Base-by-base conservation (phyloP, 1,284 basidiomycete genomes). In the Fomitiporia mediterranea region DNA sequence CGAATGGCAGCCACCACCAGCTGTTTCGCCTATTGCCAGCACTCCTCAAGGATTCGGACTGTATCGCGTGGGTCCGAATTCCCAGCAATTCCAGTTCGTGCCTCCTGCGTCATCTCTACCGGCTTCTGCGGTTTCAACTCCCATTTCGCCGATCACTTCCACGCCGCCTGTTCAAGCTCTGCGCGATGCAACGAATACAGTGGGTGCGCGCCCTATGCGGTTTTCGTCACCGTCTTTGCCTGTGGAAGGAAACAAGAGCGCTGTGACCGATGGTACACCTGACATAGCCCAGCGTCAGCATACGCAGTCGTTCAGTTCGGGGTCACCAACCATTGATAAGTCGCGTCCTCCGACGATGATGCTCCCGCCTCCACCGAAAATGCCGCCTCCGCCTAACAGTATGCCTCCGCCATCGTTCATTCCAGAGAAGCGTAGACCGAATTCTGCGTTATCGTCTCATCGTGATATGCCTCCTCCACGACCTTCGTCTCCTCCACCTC, bases 401-500 rank as follows among this genome's bases (percentile, higher is more conserved):
- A 89, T 89, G 83, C 77, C 72, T n/a, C 86, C 86, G 15, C 89
- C 91, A 21, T 70, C 79, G 32, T 86, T 88, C 67, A 81, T 89
- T 63, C 87, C 87, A 37, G 86, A 89, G 35, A 77, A 78, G 64
- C 79, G 83, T 56, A 70, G 81, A 44, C 77, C 79, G 17, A 76
- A 80, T 5, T 75, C 74, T 13, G 75, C 78, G 8, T 73, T 72
- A 62, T 76, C 76, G 7, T 75, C 76, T 6, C 72, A 76, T 52
- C 56, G 59, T 44, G 83, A 84, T 57, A 66, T 71, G 4, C 83
- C 86, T 6, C 92, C 93, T 3, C 86, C 88, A 19, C 78, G 92
- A 50, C 92, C 94, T 0, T 88, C 83, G 0, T 96, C 94, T 0
- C 92, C 94, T 1, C 92, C 93, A 4, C 94, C 93, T 3, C 76